Conservation (phyloP, 768 basidiomycete species). For the Amylocystis lapponica region DNA sequence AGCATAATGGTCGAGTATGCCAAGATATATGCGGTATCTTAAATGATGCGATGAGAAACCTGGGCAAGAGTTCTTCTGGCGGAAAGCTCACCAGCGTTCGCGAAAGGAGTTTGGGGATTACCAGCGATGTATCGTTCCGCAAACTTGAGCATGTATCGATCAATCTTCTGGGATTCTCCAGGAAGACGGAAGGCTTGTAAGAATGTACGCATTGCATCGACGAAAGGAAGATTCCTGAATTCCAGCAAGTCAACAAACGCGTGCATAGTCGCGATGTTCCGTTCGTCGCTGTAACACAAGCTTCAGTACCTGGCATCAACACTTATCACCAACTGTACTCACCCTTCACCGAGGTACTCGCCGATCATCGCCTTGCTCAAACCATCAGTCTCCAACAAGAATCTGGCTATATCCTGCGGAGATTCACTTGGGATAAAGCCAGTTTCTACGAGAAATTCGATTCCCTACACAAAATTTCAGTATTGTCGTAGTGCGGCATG, state of each 20-base stretch:
- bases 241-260: conserved; percentile 93
- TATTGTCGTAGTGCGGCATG: not conserved
- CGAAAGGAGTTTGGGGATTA: conserved; percentile 79
- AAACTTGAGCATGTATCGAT: conserved; percentile 98
- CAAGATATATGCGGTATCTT: conserved; percentile 91
- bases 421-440: conserved; percentile 75
- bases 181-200: conserved; percentile 95
- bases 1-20: conserved; percentile 95
- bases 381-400: conserved; percentile 86
- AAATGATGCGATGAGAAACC: not conserved
- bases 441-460: conserved; percentile 81
- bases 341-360: conserved; percentile 98
- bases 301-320: too few relatives aligned
- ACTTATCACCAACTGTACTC: conserved; percentile 30
- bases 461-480: conserved; percentile 49
- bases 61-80: not conserved
- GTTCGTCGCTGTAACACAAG: conserved; percentile 59
- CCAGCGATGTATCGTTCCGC: conserved; percentile 93
- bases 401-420: conserved; percentile 76
- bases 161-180: conserved; percentile 97
- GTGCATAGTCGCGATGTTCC: conserved; percentile 93
- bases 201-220: conserved; percentile 85
- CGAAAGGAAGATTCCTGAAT: conserved; percentile 74
- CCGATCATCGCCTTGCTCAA: conserved; percentile 95
- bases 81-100: conserved; percentile 76